Base-by-base conservation (phyloP, 768 basidiomycete species). In the Suillus alpinus region DNA sequence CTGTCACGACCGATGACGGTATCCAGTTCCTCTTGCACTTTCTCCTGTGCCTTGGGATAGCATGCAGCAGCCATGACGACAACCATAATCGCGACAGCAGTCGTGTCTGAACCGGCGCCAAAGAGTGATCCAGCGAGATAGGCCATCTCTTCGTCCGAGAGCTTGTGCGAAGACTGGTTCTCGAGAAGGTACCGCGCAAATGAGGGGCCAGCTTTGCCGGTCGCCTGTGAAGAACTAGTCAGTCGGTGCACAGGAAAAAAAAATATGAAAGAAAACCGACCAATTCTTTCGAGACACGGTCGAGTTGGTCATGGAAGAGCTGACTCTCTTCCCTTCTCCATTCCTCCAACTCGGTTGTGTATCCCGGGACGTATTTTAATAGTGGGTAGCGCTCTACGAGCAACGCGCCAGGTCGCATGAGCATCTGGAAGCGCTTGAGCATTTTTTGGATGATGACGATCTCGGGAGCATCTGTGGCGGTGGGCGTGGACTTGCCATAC, bases 91-190 rank as follows among this genome's bases (percentile, higher is more conserved):
- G 81, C 85, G 12, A 83, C 80, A 4, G 85, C 83, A 9, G 84
- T 87, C 65, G 86, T 88, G 63, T 87, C 87, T 0, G 83, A 81
- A 14, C 87, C 87, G 37, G 86, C 86, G 29, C 87, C 87, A 61
- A 86, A 88, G 71, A 88, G 82, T 41, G 80, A 79, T 0, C 87
- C 87, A 0, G 83, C 82, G 29, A 88, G 79, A 67, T 88, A 88
- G 0, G 86, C 82, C 31, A 81, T 79, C 66, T 88, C 86, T 58
- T 82, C 75, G 58, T 83, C 76, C 3, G 84, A 79, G 10, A 87
- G 78, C 12, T 79, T 81, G 51, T 84, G 80, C 50, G 83, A 79
- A 1, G 67, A 60, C 65, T 87, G 84, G 18, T 80, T 80, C 63
- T 86, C 82, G 1, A 87, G 72, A 32, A 88, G 78, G 62, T 86